Evolutionary conservation across 2,329 filamentous ascomycete species (phyloP).

Genomic region (Talaromyces sp.): DNA sequence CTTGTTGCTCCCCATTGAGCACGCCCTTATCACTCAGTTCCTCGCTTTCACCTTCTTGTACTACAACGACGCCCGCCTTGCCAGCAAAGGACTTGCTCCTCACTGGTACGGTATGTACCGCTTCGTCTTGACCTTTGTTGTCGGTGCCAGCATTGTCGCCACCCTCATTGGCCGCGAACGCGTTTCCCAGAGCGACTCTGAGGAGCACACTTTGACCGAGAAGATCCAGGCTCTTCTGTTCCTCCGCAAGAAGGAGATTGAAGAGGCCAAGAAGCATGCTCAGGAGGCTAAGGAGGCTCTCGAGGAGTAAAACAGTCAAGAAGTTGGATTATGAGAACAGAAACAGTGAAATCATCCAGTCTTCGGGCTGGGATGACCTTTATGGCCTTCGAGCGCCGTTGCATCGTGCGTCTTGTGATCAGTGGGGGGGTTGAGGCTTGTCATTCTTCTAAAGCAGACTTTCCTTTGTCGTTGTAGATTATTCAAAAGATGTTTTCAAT

Average conservation of each 20-base stretch:
- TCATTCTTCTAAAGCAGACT: slow-evolving; percentile 14
- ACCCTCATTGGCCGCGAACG: slow-evolving; percentile 79
- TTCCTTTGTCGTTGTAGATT: slow-evolving; percentile 20
- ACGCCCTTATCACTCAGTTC: slow-evolving; percentile 83
- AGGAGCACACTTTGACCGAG: slow-evolving; percentile 43
- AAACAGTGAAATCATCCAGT: not conserved
- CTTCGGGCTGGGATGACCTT: not conserved
- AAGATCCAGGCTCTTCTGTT: slow-evolving; percentile 53
- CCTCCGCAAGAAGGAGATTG: slow-evolving; percentile 45
- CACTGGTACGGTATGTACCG: slow-evolving; percentile 85
- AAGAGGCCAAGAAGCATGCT: slow-evolving; percentile 40
- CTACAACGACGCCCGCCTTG: slow-evolving; percentile 73
- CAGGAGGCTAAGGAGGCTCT: slow-evolving; percentile 31
- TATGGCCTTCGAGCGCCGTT: too few relatives aligned
- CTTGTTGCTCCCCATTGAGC: slow-evolving; percentile 75
- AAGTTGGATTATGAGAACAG: not conserved
- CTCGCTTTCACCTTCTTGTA: slow-evolving; percentile 79
- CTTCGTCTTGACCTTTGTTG: slow-evolving; percentile 86
- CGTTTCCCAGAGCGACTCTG: slow-evolving; percentile 48
- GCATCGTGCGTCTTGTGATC: not conserved
- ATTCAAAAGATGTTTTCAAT: slow-evolving; percentile 5
- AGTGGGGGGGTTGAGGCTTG: slow-evolving; percentile 14
- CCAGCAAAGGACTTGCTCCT: slow-evolving; percentile 72
- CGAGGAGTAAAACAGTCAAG: slow-evolving; percentile 13
- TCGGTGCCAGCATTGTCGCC: slow-evolving; percentile 75